Base-by-base conservation (phyloP, 352 stramenopile genomes). In the Thalassiosira mediterranea region DNA sequence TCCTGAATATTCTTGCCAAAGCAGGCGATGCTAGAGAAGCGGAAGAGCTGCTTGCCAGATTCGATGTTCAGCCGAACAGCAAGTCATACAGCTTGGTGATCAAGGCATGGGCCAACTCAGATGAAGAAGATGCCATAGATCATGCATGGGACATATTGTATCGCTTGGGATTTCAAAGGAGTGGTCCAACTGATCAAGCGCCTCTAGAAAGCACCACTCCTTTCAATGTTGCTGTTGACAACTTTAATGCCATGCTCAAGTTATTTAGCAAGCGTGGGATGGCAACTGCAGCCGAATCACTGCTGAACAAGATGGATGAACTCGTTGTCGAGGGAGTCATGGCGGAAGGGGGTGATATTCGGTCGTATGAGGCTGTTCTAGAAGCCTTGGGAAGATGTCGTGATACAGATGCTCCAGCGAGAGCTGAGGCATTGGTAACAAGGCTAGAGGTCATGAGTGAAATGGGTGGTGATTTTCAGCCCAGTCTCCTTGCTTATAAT, bases 241-340 rank as follows among this genome's bases (percentile, higher is more conserved):
- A 34, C n/a, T 81, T 67, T 32, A 81, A 81, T 54, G 53, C 72
- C 2, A 81, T 81, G 72, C 42, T 81, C 11, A 81, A 60, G 48
- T 56, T 81, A 3, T 68, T 81, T 28, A 57, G 56, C 26, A 68
- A 75, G 46, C 32, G 63, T 42, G 72, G 72, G 19, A 72, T 69
- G 59, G 72, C 72, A 44, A 60, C 40, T 17, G 64, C 65, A 38
- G 72, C 72, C n/a, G 72, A 75, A 34, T 31, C 23, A 11, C 42
- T 81, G 1, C 34, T 81, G 13, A 44, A 72, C 38, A 34, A 46
- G 2, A 81, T 81, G 53, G 72, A 76, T 57, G 72, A 81, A 42
- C 29, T 72, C 0, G 56, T 67, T 54, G 21, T 75, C 4, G 42
- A 75, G 60, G 53, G 72, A 10, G 61, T 28, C 13, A 34, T 69